phyloP scores from a whole-genome alignment of 768 basidiomycete species.

The Lentinus brumalis region DNA sequence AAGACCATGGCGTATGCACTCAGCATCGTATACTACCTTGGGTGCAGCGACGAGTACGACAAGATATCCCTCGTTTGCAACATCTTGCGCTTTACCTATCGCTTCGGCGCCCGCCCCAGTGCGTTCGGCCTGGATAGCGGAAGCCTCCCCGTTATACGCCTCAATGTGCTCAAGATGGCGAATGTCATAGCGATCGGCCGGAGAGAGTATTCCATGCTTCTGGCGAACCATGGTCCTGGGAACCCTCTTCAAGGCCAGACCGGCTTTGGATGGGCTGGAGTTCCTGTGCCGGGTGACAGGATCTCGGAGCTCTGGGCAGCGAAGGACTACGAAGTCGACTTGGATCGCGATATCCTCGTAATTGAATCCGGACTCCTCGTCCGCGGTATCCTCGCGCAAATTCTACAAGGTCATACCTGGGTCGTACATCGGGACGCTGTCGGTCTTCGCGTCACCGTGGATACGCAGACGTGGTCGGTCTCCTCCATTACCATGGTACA shows the following conservation, averaged over 20 bases:
- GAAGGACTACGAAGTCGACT: constrained; percentile 7
- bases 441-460: not conserved
- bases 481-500: not conserved
- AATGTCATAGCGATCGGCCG: constrained; percentile 9
- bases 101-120: constrained; percentile 3
- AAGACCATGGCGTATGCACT: constrained; percentile 7
- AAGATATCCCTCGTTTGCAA: constrained; percentile 9
- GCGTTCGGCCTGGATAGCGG: not conserved
- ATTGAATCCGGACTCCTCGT: not conserved
- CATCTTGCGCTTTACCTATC: constrained; percentile 8
- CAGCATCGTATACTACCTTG: constrained; percentile 2
- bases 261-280: constrained; percentile 14
- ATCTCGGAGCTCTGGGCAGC: not conserved
- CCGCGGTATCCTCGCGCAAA: not conserved
- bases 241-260: not conserved
- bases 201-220: constrained; percentile 8
- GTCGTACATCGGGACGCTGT: not conserved
- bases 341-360: not conserved
- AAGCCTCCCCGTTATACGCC: not conserved
- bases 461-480: not conserved
- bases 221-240: constrained; percentile 3
- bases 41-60: constrained; percentile 15
- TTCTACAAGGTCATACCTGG: not conserved
- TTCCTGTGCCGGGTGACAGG: constrained; percentile 2
- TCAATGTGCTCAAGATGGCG: constrained; percentile 14